phyloP scores from a whole-genome alignment of 2,329 filamentous ascomycete genomes.

The Penicillium psychrosexuale region DNA sequence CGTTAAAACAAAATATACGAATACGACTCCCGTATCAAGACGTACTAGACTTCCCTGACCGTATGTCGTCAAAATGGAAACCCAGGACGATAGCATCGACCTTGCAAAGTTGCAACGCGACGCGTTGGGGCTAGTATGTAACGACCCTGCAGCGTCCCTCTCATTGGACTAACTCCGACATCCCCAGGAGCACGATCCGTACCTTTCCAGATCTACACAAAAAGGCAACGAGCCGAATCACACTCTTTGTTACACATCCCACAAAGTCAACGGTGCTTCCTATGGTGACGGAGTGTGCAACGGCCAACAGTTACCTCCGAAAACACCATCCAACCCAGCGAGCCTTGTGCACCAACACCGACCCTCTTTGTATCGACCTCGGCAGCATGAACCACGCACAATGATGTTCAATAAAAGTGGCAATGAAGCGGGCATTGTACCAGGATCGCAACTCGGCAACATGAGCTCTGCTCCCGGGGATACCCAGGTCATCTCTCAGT shows the following conservation, averaged over 20 bases:
- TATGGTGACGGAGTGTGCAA: constrained; percentile 3
- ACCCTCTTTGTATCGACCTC: not conserved
- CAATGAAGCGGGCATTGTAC: constrained; percentile 15
- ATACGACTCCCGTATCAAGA: not conserved
- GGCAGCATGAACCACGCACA: constrained; percentile 21
- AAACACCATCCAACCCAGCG: constrained; percentile 10
- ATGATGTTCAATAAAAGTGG: constrained; percentile 11
- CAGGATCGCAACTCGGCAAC: constrained; percentile 24
- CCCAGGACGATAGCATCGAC: constrained; percentile 38
- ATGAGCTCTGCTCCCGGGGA: constrained; percentile 40
- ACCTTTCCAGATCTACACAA: constrained; percentile 11
- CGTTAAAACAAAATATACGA: not conserved
- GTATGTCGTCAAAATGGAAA: not conserved
- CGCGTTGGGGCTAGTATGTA: constrained; percentile 41
- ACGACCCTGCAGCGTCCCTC: constrained; percentile 27
- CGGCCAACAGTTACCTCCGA: constrained; percentile 9
- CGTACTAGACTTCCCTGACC: not conserved
- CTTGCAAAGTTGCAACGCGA: constrained; percentile 41
- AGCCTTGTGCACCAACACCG: constrained; percentile 6
- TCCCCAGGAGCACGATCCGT: constrained; percentile 27
- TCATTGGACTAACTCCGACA: constrained; percentile 30
- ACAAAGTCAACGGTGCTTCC: not conserved
- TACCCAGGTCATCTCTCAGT: constrained; percentile 47
- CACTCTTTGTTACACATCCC: not conserved
- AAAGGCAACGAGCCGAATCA: constrained; percentile 6